Conservation (phyloP, 805 yeast species). For the Pichia pseudocactophila region DNA sequence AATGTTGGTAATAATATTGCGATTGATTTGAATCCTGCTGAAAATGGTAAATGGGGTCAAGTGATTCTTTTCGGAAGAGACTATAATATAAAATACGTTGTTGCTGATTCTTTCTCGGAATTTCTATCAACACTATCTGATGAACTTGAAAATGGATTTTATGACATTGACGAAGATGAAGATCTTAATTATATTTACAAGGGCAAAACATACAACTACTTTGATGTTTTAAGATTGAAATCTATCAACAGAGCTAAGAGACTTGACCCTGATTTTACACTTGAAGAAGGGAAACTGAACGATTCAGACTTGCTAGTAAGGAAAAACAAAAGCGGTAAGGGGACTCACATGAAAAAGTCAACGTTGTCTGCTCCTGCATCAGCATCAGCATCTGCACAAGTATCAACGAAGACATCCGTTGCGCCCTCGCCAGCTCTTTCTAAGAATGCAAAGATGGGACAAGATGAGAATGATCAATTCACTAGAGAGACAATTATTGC, state of each 20-base stretch:
- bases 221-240: conserved; percentile 61
- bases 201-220: conserved; percentile 45
- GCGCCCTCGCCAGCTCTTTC: too few species aligned
- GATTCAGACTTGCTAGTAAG: conserved; percentile 11
- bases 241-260: conserved; percentile 32
- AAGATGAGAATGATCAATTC: conserved; percentile 9
- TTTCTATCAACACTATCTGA: conserved; percentile 76
- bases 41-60: conserved; percentile 78
- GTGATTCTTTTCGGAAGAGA: conserved; percentile 91
- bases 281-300: conserved; percentile 8
- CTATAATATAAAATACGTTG: conserved; percentile 78
- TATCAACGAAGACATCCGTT: not conserved
- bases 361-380: not conserved
- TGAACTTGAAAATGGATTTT: conserved; percentile 79
- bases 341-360: not conserved
- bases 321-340: not conserved
- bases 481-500: conserved; percentile 29
- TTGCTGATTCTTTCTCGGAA: conserved; percentile 86
- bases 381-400: not conserved
- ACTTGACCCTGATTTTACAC: conserved; percentile 8
- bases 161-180: conserved; percentile 57
- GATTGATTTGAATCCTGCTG: conserved; percentile 78
- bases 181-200: conserved; percentile 36
- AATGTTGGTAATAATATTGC: conserved; percentile 88
- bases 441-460: too few species aligned